phyloP scores from a whole-genome alignment of 2,329 filamentous ascomycete species.

The Rhytidhysteron rufulum region DNA sequence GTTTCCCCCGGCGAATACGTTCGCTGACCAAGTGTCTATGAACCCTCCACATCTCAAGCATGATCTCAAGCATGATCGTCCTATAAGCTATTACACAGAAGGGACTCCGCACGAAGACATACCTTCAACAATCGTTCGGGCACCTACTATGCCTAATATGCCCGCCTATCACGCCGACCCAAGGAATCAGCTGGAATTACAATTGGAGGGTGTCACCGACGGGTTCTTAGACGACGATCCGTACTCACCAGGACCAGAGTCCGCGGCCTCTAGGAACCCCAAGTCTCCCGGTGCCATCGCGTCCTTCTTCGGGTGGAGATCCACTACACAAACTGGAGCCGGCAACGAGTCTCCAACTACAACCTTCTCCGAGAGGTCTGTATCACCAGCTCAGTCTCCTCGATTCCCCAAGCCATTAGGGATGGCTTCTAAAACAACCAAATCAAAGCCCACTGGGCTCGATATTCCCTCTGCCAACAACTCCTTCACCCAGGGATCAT shows the following conservation, averaged over 20 bases:
- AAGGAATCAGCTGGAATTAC: conserved; percentile 29
- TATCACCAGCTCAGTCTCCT: conserved; percentile 59
- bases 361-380: conserved; percentile 58
- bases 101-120: too few relatives aligned
- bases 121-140: conserved; percentile 25
- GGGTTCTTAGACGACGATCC: conserved; percentile 34
- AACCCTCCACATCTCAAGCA: too few relatives aligned
- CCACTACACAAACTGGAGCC: conserved; percentile 49
- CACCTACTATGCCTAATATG: conserved; percentile 38
- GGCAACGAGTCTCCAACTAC: conserved; percentile 58
- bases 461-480: conserved; percentile 52
- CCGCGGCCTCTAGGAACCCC: conserved; percentile 30
- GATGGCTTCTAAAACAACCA: conserved; percentile 15
- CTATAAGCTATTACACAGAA: too few relatives aligned
- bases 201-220: conserved; percentile 33
- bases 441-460: conserved; percentile 43
- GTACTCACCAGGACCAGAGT: conserved; percentile 24
- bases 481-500: conserved; percentile 29
- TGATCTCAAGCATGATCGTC: too few relatives aligned
- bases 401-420: conserved; percentile 22
- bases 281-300: conserved; percentile 51
- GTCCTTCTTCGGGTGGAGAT: conserved; percentile 67
- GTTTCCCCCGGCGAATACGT: too few relatives aligned
- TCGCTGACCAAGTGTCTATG: too few relatives aligned
- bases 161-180: conserved; percentile 26